phyloP scores from a whole-genome alignment of 2,329 filamentous ascomycete species.

The Cladobotryum protrusum region DNA sequence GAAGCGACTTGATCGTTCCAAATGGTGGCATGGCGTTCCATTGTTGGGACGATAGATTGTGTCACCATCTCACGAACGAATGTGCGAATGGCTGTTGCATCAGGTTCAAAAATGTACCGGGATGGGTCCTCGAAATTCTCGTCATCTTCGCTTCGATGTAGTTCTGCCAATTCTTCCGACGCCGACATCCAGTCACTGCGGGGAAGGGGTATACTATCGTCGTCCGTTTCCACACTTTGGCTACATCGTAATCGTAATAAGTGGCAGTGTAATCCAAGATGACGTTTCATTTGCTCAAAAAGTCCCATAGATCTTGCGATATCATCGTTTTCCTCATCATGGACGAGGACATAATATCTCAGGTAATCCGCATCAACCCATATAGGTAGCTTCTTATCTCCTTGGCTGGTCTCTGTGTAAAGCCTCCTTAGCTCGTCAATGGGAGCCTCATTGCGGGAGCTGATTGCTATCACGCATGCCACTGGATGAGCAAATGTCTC shows the following conservation, averaged over 20 bases:
- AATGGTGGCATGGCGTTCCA: slow-evolving; percentile 84
- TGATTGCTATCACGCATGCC: slow-evolving; percentile 90
- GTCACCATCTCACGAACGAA: slow-evolving; percentile 94
- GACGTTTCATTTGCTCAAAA: slow-evolving; percentile 99
- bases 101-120: slow-evolving; percentile 84
- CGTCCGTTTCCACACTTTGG: slow-evolving; percentile 81
- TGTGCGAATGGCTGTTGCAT: slow-evolving; percentile 77
- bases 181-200: slow-evolving; percentile 86
- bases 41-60: slow-evolving; percentile 88
- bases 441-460: slow-evolving; percentile 74
- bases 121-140: slow-evolving; percentile 65
- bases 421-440: slow-evolving; percentile 81
- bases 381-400: slow-evolving; percentile 63
- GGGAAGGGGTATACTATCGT: slow-evolving; percentile 79
- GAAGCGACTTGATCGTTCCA: slow-evolving; percentile 99
- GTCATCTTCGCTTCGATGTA: slow-evolving; percentile 60
- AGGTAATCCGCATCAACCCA: slow-evolving; percentile 93
- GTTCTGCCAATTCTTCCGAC: slow-evolving; percentile 71
- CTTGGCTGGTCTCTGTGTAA: slow-evolving; percentile 78
- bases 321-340: slow-evolving; percentile 93
- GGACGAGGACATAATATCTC: slow-evolving; percentile 91
- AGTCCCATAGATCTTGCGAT: slow-evolving; percentile 82
- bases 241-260: slow-evolving; percentile 77
- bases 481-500: slow-evolving; percentile 95
- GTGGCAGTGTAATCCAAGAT: slow-evolving; percentile 93